A percentile compares a stretch with the other conserved stretches of the same genome.
Evolutionary conservation across 2,329 filamentous ascomycete species (phyloP).

Genomic region (Aspergillus sclerotialis): DNA sequence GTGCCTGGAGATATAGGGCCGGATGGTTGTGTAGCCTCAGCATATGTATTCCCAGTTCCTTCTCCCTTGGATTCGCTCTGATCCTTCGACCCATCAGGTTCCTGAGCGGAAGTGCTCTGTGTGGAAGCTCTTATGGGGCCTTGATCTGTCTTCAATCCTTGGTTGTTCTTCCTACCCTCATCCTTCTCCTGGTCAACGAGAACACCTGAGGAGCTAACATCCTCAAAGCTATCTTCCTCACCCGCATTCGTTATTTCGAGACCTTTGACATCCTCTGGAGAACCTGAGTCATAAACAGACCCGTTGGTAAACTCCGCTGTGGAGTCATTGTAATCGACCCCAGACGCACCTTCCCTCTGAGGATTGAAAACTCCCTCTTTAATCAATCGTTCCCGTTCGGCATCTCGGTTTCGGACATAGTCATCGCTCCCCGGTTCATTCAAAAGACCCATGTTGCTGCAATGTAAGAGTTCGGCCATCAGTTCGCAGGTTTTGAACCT

Average conservation of each 20-base stretch:
- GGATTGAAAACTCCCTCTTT: constrained; percentile 63
- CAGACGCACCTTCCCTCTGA: constrained; percentile 40
- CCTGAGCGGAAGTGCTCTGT: no score
- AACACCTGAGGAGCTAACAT: constrained; percentile 65
- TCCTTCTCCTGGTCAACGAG: constrained; percentile 67
- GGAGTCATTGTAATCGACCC: constrained; percentile 51
- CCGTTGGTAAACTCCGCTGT: constrained; percentile 37
- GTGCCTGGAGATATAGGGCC: constrained; percentile 44
- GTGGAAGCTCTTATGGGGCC: no score
- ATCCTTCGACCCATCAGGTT: no score
- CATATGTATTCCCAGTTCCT: constrained; percentile 6
- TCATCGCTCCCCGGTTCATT: constrained; percentile 89
- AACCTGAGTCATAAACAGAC: constrained; percentile 37
- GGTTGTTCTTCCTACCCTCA: constrained; percentile 50
- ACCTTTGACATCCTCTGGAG: constrained; percentile 60
- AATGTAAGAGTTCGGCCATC: constrained; percentile 95
- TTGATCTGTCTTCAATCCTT: constrained; percentile 44
- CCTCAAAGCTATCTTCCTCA: constrained; percentile 90
- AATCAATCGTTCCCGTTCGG: constrained; percentile 72
- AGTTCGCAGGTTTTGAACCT: constrained; percentile 98
- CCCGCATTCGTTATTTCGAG: constrained; percentile 74
- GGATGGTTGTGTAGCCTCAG: no score
- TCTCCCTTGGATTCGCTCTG: constrained; percentile 54
- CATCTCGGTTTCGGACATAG: constrained; percentile 71
- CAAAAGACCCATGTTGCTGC: constrained; percentile 94